These are phyloP conservation scores for Aspergillus ibericus DNA, from an alignment of 2,329 filamentous ascomycete species.

Conservation along the genomic window DNA sequence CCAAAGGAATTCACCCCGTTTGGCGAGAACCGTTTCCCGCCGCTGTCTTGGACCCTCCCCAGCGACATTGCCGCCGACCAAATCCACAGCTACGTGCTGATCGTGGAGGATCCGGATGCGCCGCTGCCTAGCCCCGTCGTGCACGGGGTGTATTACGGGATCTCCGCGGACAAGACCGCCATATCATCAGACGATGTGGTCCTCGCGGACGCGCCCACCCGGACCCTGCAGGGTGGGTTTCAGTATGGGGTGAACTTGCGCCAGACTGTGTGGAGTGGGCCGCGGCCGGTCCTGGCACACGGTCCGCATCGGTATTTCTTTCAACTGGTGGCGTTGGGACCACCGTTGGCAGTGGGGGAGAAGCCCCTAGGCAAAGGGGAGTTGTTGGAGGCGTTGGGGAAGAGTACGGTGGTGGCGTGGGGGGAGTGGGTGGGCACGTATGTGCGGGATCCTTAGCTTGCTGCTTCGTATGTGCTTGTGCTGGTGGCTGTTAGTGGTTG, in stretches of 20 bases:
- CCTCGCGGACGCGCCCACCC: constrained; percentile 24
- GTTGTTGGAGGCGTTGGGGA: constrained; percentile 44
- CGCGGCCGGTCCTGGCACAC: constrained; percentile 52
- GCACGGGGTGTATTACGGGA: constrained; percentile 47
- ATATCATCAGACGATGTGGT: constrained; percentile 39
- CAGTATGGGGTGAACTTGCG: constrained; percentile 46
- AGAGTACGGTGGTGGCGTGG: constrained; percentile 52
- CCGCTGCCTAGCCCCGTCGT: constrained; percentile 47
- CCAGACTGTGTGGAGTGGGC: constrained; percentile 46
- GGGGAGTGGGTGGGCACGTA: constrained; percentile 50
- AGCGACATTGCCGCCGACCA: constrained; percentile 36
- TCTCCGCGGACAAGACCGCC: constrained; percentile 33
- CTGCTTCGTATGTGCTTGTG: too few relatives aligned
- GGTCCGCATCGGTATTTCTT: constrained; percentile 56
- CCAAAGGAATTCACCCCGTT: neutral
- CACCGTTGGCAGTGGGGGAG: constrained; percentile 39
- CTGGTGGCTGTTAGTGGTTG: too few relatives aligned
- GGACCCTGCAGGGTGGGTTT: constrained; percentile 42
- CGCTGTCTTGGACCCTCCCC: constrained; percentile 35
- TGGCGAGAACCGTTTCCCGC: neutral
- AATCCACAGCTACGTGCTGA: constrained; percentile 40
- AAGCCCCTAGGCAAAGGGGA: constrained; percentile 42
- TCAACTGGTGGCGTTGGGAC: constrained; percentile 49
- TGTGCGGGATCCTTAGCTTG: constrained; percentile 42
- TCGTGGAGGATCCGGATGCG: constrained; percentile 51